Conservation (phyloP, 345 rosid genomes). For the Isatis tinctoria region DNA sequence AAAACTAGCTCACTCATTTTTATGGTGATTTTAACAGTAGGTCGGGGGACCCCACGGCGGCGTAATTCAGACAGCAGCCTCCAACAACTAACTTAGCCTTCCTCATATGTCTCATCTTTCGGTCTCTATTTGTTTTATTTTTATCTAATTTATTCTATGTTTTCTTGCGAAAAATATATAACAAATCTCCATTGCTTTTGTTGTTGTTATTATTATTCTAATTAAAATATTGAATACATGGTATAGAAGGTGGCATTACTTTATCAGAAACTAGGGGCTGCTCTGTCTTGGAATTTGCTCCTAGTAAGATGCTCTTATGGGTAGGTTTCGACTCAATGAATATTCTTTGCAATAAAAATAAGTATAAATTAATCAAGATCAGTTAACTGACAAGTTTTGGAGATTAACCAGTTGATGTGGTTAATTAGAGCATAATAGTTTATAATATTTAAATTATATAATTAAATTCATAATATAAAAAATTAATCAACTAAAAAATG, state of each 20-base stretch:
- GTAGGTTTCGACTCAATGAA: slow-evolving; percentile 19
- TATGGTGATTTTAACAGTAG: neutral
- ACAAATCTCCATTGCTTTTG: neutral
- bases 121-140: neutral
- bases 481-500: too few relatives aligned
- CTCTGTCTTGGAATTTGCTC: slow-evolving; percentile 24
- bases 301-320: slow-evolving; percentile 25
- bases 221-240: neutral
- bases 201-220: neutral
- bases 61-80: slow-evolving; percentile 33
- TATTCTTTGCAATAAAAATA: neutral
- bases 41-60: slow-evolving; percentile 31
- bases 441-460: too few relatives aligned
- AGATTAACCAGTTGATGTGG: slow-evolving; percentile 4
- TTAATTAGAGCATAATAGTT: too few relatives aligned
- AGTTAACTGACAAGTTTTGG: slow-evolving; percentile 4
- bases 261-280: neutral
- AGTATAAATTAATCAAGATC: neutral
- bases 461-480: too few relatives aligned
- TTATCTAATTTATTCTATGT: neutral
- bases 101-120: slow-evolving; percentile 28
- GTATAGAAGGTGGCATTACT: slow-evolving; percentile 3
- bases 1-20: neutral
- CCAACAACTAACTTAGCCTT: slow-evolving; percentile 31
- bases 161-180: slow-evolving; percentile 3